Evolutionary conservation across 805 yeast genomes (phyloP).

Genomic region (Candida gorgasii): DNA sequence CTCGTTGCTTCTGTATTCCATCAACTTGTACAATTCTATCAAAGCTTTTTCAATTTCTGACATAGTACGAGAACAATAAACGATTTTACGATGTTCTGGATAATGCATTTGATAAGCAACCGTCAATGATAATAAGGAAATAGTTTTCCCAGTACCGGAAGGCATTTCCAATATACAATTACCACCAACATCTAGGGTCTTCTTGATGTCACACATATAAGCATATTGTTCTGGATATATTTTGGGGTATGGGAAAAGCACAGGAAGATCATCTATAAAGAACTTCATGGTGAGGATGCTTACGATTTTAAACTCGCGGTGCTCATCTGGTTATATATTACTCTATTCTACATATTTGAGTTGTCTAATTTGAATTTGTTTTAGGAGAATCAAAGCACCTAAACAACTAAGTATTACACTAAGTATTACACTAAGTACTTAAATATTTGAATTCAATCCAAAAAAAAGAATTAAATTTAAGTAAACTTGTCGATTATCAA

Average conservation of each 20-base stretch:
- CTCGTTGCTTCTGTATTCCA: conserved; percentile 83
- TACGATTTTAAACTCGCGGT: too few relatives aligned
- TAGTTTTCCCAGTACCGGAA: conserved; percentile 98
- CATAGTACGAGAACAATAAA: conserved; percentile 99
- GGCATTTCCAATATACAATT: conserved; percentile 98
- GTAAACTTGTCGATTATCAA: conserved; percentile 11
- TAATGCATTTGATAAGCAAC: conserved; percentile 95
- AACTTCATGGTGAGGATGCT: conserved; percentile 58
- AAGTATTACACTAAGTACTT: too few relatives aligned
- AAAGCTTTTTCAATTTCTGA: conserved; percentile 97
- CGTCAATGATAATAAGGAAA: conserved; percentile 84
- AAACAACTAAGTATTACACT: too few relatives aligned
- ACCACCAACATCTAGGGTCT: conserved; percentile 93
- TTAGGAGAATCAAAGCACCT: too few relatives aligned
- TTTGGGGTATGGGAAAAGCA: conserved; percentile 92
- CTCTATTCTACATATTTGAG: not conserved
- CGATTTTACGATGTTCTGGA: conserved; percentile 91
- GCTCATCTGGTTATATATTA: not conserved
- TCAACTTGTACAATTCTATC: conserved; percentile 82
- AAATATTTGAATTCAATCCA: too few relatives aligned
- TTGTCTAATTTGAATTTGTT: too few relatives aligned
- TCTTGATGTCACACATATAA: conserved; percentile 94
- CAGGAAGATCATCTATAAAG: conserved; percentile 93
- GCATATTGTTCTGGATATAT: conserved; percentile 98
- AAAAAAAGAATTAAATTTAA: too few relatives aligned